Evolutionary conservation across 139 green algal genomes (phyloP).

Genomic region (Coelastrella sp.): DNA sequence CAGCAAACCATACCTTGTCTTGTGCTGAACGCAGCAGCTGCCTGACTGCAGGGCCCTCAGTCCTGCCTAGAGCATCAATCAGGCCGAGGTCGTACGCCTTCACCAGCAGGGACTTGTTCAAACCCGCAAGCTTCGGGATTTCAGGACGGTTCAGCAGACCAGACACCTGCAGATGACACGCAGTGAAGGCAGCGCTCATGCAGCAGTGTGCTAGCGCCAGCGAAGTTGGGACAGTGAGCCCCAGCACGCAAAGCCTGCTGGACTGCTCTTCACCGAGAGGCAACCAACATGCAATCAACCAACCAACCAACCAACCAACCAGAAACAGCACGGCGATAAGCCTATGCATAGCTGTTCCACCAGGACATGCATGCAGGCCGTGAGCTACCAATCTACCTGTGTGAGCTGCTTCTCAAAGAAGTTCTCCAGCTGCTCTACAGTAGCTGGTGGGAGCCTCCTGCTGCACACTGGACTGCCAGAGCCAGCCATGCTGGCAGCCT

Average conservation of each 20-base stretch:
- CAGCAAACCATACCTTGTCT: neutral
- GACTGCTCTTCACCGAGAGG: too few species aligned
- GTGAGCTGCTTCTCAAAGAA: slow-evolving; percentile 36
- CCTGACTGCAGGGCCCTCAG: neutral
- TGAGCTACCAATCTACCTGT: neutral
- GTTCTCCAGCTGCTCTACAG: slow-evolving; percentile 41
- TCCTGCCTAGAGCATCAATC: slow-evolving; percentile 32
- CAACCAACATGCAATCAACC: too few species aligned
- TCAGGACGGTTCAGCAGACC: slow-evolving; percentile 46
- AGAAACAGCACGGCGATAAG: too few species aligned
- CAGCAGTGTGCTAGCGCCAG: too few species aligned
- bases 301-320: too few species aligned
- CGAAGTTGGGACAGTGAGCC: too few species aligned
- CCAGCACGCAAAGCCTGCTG: too few species aligned
- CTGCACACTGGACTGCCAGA: slow-evolving; percentile 22
- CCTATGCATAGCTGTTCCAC: neutral
- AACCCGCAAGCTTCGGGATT: slow-evolving; percentile 31
- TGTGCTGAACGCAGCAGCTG: slow-evolving; percentile 16
- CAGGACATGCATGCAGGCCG: neutral
- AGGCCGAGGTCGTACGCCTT: slow-evolving; percentile 48
- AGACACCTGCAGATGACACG: slow-evolving; percentile 5
- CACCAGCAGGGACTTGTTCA: slow-evolving; percentile 42
- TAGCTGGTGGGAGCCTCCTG: slow-evolving; percentile 13
- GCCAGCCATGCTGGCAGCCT: slow-evolving; percentile 25
- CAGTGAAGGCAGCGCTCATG: too few species aligned